Evolutionary conservation across 495 filamentous ascomycete genomes (phyloP), one percentile per base, ranked within the genome.

Genomic region (Talaromyces nanjingensis): DNA sequence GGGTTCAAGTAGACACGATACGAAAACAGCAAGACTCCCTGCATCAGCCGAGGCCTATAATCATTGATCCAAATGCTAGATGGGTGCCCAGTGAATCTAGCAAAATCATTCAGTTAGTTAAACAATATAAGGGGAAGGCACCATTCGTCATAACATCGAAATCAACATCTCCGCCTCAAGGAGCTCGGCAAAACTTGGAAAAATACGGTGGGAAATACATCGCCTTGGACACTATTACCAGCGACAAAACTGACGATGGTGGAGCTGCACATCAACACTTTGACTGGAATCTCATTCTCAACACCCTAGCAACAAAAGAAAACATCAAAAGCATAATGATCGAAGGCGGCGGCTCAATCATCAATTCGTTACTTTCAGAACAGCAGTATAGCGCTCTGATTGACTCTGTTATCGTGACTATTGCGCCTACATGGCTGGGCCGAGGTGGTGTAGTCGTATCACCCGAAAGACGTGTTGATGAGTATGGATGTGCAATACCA

Each of bases 371-470:
- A 1, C 77, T 97, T 7, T 65, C 72, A n/a, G 79, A 81, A 39
- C 84, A 88, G 47, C 64, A 73, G 3, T 72, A 55, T 9, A 74
- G 72, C 68, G 63, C 66, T 29, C 71, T 92, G n/a, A 76, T 97
- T 39, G 78, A 86, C 64, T 84, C 84, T n/a, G 86, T 96, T 22
- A 87, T 97, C 69, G 77, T 96, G 31, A 96, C 93, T 0, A 85
- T 96, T 68, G 91, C 93, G 3, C 93, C 92, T 1, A 89, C 84
- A 3, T 96, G 89, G 85, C 74, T 97, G 16, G 92, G 92, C 4
- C 75, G 81, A 64, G 91, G 90, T 2, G 91, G 92, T 1, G 90
- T 96, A 18, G 81, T 84, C 20, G 88, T 96, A 2, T 84, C 81
- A 49, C 91, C 88, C 27, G 70, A 75, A 33, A 72, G 80, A 39